Base-by-base conservation (phyloP, 1,284 basidiomycete species). In the Inonotus hispidus region DNA sequence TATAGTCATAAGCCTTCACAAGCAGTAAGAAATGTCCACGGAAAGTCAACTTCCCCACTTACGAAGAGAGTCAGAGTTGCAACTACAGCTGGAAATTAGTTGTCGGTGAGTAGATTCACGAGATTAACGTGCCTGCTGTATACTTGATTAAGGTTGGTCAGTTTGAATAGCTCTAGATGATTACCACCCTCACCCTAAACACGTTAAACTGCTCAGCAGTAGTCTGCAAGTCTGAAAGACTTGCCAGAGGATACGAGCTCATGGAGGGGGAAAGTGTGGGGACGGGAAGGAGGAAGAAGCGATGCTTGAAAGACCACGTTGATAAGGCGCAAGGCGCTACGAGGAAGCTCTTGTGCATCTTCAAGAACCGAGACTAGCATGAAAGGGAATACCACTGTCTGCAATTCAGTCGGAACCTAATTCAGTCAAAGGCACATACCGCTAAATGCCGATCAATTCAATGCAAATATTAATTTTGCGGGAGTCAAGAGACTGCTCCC, bases 1-100 rank as follows among this genome's bases (percentile, higher is more conserved):
- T 14, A 38, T 58, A 49, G 19, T 58, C 56, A 19, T 58, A 58
- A 13, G 47, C 35, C 56, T 58, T 47, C 43, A 14, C 21, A 37
- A 10, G 38, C 35, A 55, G 37, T 41, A 8, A 55, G 37, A 41
- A 4, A 39, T 16, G 13, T 27, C 19, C 5, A 16, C 41, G 16
- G 25, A 11, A 27, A 7, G 11, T 23, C 16, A 41, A 16, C n/a
- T 39, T 35, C 41, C 14, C 11, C 38, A 41, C 53, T 14, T 55
- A 55, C 53, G 16, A 55, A 45, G 35, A 55, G 16, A 6, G 53
- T 29, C 21, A 55, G 53, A 27, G 53, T 55, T 14, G 37, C 53
- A 19, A 41, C 53, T 55, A 25, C 16, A n/a, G 8, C 10, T 19
- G 1, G 23, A 6, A n/a, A 39, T 53, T 16, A 53, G 52, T 8